Conservation (phyloP, 2,329 filamentous ascomycete genomes). For the Westerdykella sp. region DNA sequence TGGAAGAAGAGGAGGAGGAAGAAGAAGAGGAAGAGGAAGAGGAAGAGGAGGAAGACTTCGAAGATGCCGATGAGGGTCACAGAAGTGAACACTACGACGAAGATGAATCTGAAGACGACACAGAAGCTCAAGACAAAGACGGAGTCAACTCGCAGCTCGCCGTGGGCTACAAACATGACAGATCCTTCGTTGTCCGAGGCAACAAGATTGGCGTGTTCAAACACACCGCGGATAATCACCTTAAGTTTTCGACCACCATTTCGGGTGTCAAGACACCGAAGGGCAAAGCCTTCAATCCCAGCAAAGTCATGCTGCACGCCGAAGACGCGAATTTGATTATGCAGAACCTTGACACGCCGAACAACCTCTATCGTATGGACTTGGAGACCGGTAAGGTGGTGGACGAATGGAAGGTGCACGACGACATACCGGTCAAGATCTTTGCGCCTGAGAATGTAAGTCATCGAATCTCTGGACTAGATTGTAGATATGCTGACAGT, state of each 20-base stretch:
- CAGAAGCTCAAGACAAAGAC: constrained; percentile 60
- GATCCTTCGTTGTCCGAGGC: constrained; percentile 93
- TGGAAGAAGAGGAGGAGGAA: constrained; percentile 53
- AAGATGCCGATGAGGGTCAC: constrained; percentile 57
- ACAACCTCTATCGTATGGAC: constrained; percentile 95
- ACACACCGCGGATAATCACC: constrained; percentile 82
- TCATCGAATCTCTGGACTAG: constrained; percentile 2
- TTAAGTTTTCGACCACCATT: constrained; percentile 96
- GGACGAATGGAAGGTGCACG: constrained; percentile 97
- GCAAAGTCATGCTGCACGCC: constrained; percentile 93
- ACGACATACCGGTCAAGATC: constrained; percentile 85
- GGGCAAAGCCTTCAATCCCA: constrained; percentile 78
- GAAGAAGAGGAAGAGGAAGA: constrained; percentile 55
- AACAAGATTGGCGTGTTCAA: constrained; percentile 99
- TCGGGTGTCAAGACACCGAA: constrained; percentile 87
- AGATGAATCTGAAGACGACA: constrained; percentile 75
- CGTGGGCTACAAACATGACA: constrained; percentile 93
- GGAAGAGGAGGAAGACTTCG: constrained; percentile 57
- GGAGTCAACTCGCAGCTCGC: constrained; percentile 88
- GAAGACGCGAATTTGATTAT: constrained; percentile 86
- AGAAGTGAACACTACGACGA: constrained; percentile 68
- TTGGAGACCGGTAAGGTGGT: constrained; percentile 96
- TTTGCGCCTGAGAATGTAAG: constrained; percentile 81
- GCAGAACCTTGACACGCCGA: constrained; percentile 74
- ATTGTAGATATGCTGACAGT: constrained; percentile 17